phyloP scores from a whole-genome alignment of 1,139 yeast genomes.

The Diutina pseudorugosa region DNA sequence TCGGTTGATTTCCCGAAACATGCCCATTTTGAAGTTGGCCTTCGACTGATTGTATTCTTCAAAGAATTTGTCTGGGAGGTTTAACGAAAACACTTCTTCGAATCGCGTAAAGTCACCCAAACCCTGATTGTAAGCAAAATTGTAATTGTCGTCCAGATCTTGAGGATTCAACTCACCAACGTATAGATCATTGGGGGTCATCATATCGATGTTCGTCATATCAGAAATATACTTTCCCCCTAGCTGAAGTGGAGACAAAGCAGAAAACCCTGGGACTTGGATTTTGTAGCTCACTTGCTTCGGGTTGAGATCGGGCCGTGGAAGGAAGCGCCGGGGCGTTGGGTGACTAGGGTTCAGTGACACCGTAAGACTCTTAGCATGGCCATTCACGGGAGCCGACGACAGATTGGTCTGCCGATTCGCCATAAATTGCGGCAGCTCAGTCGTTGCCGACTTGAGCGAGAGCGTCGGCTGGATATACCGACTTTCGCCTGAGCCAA shows the following conservation, averaged over 20 bases:
- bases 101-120: conserved; percentile 59
- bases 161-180: conserved; percentile 27
- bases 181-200: conserved; percentile 33
- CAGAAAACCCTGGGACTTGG: conserved; percentile 32
- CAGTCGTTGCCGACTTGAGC: background rate
- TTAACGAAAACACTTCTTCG: conserved; percentile 54
- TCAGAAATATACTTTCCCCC: conserved; percentile 34
- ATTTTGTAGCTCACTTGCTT: conserved; percentile 34
- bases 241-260: conserved; percentile 29
- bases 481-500: background rate
- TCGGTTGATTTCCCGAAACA: conserved; percentile 70
- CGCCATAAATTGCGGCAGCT: conserved; percentile 1
- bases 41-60: conserved; percentile 65
- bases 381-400: background rate
- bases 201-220: conserved; percentile 32
- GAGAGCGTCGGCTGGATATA: background rate
- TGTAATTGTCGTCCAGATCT: conserved; percentile 31
- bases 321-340: conserved; percentile 16
- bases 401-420: background rate
- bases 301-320: conserved; percentile 24
- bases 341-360: background rate
- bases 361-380: background rate
- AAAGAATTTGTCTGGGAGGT: conserved; percentile 74
- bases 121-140: conserved; percentile 28
- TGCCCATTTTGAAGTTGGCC: conserved; percentile 66